Evolutionary conservation across 257 asterid genomes (phyloP).

Genomic region (Solanum commersonii): DNA sequence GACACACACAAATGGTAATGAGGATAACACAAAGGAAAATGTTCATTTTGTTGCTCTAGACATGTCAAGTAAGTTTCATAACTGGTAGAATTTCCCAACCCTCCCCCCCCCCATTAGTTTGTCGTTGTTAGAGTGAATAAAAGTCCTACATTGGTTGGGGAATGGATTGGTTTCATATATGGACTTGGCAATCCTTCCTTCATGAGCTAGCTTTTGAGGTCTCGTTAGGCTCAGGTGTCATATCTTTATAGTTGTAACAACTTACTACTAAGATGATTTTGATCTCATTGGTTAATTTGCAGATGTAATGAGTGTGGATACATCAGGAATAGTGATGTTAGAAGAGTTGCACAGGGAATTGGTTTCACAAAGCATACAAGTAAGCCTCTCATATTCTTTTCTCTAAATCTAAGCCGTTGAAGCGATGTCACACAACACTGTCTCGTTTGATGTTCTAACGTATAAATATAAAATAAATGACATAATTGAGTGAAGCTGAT

Average conservation of each 20-base stretch:
- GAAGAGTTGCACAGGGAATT: conserved; percentile 51
- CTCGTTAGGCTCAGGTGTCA: no score
- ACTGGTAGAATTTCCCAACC: background rate
- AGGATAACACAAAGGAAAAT: conserved; percentile 24
- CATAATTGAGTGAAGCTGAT: no score
- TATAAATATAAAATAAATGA: no score
- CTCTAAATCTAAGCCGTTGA: no score
- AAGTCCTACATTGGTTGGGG: no score
- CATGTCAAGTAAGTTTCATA: conserved; percentile 47
- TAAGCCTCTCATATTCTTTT: background rate
- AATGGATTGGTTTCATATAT: no score
- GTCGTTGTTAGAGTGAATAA: no score
- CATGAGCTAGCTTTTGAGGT: no score
- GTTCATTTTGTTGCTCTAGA: conserved; percentile 48
- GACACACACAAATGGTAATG: conserved; percentile 17
- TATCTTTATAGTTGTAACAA: no score
- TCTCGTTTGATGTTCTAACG: background rate
- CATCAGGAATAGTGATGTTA: conserved; percentile 55
- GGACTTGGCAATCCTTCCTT: no score
- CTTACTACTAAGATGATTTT: background rate
- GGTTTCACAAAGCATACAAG: conserved; percentile 34
- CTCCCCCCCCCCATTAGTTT: no score
- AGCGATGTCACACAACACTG: background rate
- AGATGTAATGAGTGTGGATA: conserved; percentile 66
- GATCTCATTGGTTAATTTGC: background rate